Base-by-base conservation (phyloP, 345 rosid species). In the Capsella bursapastoris region DNA sequence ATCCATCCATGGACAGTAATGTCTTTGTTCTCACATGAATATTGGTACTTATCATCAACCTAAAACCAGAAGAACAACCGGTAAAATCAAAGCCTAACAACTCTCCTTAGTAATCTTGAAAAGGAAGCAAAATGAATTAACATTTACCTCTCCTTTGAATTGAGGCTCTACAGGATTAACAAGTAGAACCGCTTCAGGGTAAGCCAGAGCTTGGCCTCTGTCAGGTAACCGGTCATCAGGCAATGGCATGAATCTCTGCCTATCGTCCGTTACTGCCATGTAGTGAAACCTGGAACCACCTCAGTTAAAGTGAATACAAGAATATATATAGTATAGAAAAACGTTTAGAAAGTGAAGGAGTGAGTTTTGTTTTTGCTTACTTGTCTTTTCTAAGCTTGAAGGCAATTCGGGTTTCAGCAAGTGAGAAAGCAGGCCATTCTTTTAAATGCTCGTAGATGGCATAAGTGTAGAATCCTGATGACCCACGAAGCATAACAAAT, bases 41-140 rank as follows among this genome's bases (percentile, higher is more conserved):
- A 91, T 72, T 91, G 94, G 74, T 93, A 93, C 68, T 91, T 93
- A 78, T 91, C 98, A 65, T 93, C 98, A 67, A 93, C 98, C 96
- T 93, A 28, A 14, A 53, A 55, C 25, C 64, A 29, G 48, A 43
- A 43, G 15, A 43, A 11, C 13, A 40, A 4, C n/a, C 2, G n/a
- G 3, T 28, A 12, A 18, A 37, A 50, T 10, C 31, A 43, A 57
- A 50, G 70, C 3, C 49, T 27, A 38, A 43, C 47, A 43, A 37
- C 51, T 57, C 41, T 64, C 64, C 40, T 35, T 18, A 11, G 51
- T 15, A 29, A 41, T 12, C 16, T 48, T 59, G 37, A 3, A 14
- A 38, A 53, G 48, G 13, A 40, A 9, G 43, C 43, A 40, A 40
- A 10, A 10, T 9, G 13, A 40, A 3, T 10, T 22, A 40, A 10